Evolutionary conservation across 257 asterid genomes (phyloP).

Genomic region (Nicotiana tabacum): DNA sequence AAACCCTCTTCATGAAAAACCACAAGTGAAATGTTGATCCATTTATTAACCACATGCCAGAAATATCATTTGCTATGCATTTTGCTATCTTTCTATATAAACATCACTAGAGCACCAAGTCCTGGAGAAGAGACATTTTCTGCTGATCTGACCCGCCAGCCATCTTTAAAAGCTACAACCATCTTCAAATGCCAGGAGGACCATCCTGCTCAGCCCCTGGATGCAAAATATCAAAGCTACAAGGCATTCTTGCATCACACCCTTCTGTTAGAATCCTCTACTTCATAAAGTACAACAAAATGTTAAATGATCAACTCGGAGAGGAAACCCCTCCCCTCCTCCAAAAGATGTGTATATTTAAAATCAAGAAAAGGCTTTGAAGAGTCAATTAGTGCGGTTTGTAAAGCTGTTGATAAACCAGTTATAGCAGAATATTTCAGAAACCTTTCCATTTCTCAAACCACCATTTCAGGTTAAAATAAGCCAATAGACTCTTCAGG

Average conservation of each 20-base stretch:
- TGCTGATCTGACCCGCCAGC: neutral
- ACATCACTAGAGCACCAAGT: neutral
- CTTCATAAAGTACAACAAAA: neutral
- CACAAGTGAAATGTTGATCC: neutral
- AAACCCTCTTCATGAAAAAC: neutral
- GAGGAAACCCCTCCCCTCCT: neutral
- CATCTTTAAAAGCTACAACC: neutral
- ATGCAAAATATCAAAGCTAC: slow-evolving; percentile 5
- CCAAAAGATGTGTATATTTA: neutral
- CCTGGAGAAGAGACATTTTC: neutral
- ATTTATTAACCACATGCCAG: neutral
- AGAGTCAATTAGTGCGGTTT: too few relatives aligned
- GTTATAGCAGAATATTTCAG: neutral
- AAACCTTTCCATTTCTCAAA: neutral
- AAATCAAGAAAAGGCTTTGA: neutral
- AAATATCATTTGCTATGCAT: neutral
- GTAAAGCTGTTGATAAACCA: neutral
- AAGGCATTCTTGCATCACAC: slow-evolving; percentile 3
- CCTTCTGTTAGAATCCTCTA: neutral
- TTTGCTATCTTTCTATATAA: neutral
- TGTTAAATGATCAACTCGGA: neutral
- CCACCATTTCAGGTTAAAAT: neutral
- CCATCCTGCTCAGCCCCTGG: neutral
- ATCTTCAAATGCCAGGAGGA: neutral
- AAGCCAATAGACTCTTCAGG: neutral